phyloP scores from a whole-genome alignment of 2,329 filamentous ascomycete species.

The Stagonosporopsis vannaccii region DNA sequence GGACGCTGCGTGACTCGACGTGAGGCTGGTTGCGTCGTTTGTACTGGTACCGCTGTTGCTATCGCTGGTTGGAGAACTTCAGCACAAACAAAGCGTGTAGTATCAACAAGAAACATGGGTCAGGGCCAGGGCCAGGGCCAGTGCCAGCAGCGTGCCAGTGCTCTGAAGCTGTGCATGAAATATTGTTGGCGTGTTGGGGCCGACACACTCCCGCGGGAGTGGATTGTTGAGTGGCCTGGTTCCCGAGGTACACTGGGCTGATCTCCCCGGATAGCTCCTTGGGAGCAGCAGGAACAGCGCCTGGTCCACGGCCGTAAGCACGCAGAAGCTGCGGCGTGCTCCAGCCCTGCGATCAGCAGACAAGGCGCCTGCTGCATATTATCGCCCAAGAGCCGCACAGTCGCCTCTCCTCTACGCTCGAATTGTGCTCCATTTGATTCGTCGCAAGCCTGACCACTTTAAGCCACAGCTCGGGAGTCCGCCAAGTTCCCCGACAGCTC shows the following conservation, averaged over 20 bases:
- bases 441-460: conserved; percentile 21
- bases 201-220: conserved; percentile 6
- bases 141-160: conserved; percentile 3
- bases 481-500: conserved; percentile 17
- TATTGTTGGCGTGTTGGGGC: conserved; percentile 6
- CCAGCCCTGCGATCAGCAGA: not conserved
- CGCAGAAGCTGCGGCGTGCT: not conserved
- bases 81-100: not conserved
- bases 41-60: not conserved
- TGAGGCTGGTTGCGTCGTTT: not conserved
- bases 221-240: conserved; percentile 4
- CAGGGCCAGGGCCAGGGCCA: too few relatives aligned
- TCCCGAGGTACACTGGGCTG: not conserved
- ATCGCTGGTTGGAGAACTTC: not conserved
- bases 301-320: conserved; percentile 9
- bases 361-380: not conserved
- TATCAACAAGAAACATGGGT: not conserved
- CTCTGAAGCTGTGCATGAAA: not conserved
- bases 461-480: conserved; percentile 9
- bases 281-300: not conserved
- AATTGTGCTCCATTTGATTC: conserved; percentile 2
- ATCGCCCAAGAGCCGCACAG: not conserved
- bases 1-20: not conserved
- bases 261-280: not conserved
- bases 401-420: not conserved